A percentile compares a stretch with the other conserved stretches of the same genome.
These are phyloP conservation scores for Phytophthora hibernalis DNA, from an alignment of 352 stramenopile genomes.

Conservation along the genomic window DNA sequence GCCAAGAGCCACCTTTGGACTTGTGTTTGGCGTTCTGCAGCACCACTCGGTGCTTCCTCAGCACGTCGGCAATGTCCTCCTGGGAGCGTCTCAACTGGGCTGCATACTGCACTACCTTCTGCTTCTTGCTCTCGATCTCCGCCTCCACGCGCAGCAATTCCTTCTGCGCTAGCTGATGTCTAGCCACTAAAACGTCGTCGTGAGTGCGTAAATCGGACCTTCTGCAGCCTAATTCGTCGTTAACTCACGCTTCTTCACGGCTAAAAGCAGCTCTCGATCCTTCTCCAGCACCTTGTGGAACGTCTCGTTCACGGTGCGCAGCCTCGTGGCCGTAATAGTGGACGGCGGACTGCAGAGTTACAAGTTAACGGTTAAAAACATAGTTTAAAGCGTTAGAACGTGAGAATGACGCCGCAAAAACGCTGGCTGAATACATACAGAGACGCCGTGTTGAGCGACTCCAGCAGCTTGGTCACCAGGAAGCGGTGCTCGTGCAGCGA, in stretches of 20 bases:
- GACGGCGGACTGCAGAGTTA: constrained; percentile 58
- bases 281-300: constrained; percentile 82
- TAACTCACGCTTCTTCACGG: constrained; percentile 79
- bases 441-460: constrained; percentile 74
- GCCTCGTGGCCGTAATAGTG: constrained; percentile 73
- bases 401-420: constrained; percentile 5
- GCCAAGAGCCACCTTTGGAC: constrained; percentile 47
- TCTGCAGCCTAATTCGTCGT: background rate
- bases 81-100: constrained; percentile 70
- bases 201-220: background rate
- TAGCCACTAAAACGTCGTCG: constrained; percentile 49
- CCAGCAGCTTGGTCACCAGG: constrained; percentile 84
- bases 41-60: constrained; percentile 72
- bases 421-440: constrained; percentile 36
- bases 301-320: constrained; percentile 81
- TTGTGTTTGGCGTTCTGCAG: constrained; percentile 67
- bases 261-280: constrained; percentile 68
- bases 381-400: background rate
- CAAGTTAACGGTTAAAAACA: constrained; percentile 14
- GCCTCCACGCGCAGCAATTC: constrained; percentile 63
- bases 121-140: constrained; percentile 75
- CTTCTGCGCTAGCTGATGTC: constrained; percentile 77
- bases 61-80: constrained; percentile 69
- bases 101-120: constrained; percentile 74
- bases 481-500: constrained; percentile 85